Conservation (phyloP, 345 rosid species). For the Arabis hirsuta region DNA sequence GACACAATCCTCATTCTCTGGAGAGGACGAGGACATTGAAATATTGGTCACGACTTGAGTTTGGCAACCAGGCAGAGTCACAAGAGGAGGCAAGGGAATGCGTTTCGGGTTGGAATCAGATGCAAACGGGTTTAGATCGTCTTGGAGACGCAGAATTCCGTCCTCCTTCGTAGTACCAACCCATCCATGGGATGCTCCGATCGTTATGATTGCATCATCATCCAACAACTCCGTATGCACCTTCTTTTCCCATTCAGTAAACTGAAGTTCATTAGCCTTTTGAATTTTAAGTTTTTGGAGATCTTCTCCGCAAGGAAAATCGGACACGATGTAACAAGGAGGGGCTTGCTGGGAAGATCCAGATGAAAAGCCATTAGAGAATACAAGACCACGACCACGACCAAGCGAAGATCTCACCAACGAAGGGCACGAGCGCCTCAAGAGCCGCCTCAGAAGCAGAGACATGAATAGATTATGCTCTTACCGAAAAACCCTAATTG, state of each 20-base stretch:
- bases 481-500: no score
- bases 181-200: constrained; percentile 5
- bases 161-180: not conserved
- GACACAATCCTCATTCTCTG: no score
- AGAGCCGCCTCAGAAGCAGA: not conserved
- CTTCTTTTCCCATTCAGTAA: not conserved
- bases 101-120: no score
- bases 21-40: no score
- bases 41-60: no score
- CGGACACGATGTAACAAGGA: not conserved
- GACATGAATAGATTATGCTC: not conserved
- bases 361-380: constrained; percentile 8
- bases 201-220: not conserved
- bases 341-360: not conserved
- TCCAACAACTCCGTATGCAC: not conserved
- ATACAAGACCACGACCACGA: not conserved
- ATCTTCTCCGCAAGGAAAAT: not conserved
- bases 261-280: not conserved
- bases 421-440: not conserved
- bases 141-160: not conserved
- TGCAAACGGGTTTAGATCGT: not conserved
- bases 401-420: not conserved
- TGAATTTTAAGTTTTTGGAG: not conserved
- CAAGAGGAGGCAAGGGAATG: no score
- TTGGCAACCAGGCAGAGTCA: no score